Conservation (phyloP, 2,329 filamentous ascomycete species). For the Nemania bipapillata region DNA sequence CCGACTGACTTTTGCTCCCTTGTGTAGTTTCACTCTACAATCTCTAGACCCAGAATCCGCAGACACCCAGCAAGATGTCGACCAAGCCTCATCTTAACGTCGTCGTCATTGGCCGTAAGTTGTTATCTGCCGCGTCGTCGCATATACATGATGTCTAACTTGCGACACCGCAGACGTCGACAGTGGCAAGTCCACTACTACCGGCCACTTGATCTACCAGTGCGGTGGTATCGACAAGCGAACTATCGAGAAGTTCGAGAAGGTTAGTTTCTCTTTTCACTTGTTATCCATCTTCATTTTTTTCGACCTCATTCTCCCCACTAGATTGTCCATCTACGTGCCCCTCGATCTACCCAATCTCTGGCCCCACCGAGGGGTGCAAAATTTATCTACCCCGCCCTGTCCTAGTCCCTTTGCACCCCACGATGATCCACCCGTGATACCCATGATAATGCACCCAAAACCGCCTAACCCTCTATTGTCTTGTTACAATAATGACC, state of each 20-base stretch:
- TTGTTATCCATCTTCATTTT: constrained; percentile 23
- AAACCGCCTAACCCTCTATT: background rate
- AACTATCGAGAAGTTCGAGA: constrained; percentile 99
- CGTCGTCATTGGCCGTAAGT: constrained; percentile 81
- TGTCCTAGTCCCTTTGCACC: constrained; percentile 5
- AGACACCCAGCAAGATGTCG: constrained; percentile 36
- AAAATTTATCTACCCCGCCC: constrained; percentile 50
- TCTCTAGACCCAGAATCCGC: constrained; percentile 51
- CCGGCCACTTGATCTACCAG: constrained; percentile 99
- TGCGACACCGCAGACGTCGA: constrained; percentile 46
- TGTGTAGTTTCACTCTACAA: constrained; percentile 31
- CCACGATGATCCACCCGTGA: constrained; percentile 14
- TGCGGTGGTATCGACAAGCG: constrained; percentile 99
- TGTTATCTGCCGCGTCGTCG: constrained; percentile 12
- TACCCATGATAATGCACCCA: constrained; percentile 6
- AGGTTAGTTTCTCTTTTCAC: constrained; percentile 71
- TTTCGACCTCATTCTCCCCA: constrained; percentile 30
- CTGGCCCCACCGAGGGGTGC: constrained; percentile 47
- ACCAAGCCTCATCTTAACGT: constrained; percentile 95
- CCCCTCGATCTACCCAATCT: constrained; percentile 19
- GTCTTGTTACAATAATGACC: background rate
- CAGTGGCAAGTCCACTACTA: constrained; percentile 68
- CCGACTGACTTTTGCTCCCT: constrained; percentile 22
- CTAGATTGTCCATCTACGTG: constrained; percentile 15
- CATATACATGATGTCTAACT: constrained; percentile 31